Percentiles rank a stretch among this genome's conserved stretches.
Evolutionary conservation across 2,329 filamentous ascomycete genomes (phyloP).

Genomic region (Lecanoromycetidae sp.): DNA sequence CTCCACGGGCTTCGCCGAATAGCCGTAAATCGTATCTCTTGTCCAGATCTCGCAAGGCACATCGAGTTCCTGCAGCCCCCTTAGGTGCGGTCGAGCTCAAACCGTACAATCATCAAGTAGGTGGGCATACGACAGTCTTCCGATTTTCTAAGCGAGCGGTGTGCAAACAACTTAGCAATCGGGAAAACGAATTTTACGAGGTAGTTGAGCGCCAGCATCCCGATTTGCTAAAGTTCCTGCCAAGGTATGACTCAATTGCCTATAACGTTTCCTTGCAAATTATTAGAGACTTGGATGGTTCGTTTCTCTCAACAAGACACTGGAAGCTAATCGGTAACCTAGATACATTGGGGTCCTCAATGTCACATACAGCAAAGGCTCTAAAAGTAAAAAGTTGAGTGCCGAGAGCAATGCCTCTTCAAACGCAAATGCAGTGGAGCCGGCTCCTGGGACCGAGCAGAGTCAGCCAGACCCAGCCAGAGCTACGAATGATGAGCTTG

Average conservation of each 20-base stretch:
- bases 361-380: conserved; percentile 80
- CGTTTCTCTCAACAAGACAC: no score
- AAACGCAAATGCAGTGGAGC: conserved; percentile 19
- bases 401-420: conserved; percentile 33
- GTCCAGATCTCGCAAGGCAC: conserved; percentile 21
- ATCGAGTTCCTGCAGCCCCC: conserved; percentile 34
- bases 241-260: conserved; percentile 51
- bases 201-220: conserved; percentile 85
- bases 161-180: conserved; percentile 95
- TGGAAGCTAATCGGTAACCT: conserved; percentile 15
- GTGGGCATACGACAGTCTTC: conserved; percentile 91
- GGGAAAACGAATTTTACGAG: conserved; percentile 98
- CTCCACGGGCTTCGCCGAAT: conserved; percentile 35
- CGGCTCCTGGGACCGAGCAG: neutral
- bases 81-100: conserved; percentile 90
- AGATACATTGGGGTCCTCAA: conserved; percentile 97
- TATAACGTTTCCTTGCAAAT: no score
- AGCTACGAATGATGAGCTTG: conserved; percentile 7
- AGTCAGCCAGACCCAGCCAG: neutral
- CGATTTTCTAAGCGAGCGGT: conserved; percentile 89
- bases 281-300: no score
- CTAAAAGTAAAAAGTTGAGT: conserved; percentile 24
- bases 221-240: conserved; percentile 78
- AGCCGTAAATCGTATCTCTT: conserved; percentile 22
- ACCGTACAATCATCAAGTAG: conserved; percentile 94